These are phyloP conservation scores for Colletotrichum tabaci DNA, from an alignment of 2,329 filamentous ascomycete genomes.

Conservation along the genomic window DNA sequence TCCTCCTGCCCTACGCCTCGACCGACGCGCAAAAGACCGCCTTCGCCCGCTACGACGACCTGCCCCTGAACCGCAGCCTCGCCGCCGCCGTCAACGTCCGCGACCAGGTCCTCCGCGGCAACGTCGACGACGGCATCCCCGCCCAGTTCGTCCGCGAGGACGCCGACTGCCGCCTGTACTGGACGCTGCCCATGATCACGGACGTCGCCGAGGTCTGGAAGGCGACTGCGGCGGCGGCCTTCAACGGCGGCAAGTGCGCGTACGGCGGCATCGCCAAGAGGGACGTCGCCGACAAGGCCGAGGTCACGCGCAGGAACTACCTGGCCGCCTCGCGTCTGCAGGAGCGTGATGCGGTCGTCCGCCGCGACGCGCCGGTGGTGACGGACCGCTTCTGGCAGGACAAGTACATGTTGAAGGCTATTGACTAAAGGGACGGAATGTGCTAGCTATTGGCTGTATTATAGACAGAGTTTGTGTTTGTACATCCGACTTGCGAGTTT, in stretches of 20 bases:
- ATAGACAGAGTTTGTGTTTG: too few species aligned
- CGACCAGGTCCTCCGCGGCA: conserved; percentile 55
- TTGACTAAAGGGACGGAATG: neutral
- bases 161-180: conserved; percentile 66
- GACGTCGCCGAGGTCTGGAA: conserved; percentile 65
- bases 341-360: neutral
- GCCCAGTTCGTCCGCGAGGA: conserved; percentile 65
- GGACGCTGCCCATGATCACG: conserved; percentile 63
- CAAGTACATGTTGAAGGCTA: conserved; percentile 19
- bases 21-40: conserved; percentile 49
- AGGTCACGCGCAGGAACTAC: conserved; percentile 10
- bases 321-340: conserved; percentile 1
- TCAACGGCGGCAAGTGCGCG: conserved; percentile 58
- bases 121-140: conserved; percentile 58
- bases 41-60: conserved; percentile 50
- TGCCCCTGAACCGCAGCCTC: conserved; percentile 53
- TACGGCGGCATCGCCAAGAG: conserved; percentile 51
- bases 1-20: conserved; percentile 44
- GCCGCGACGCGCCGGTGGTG: neutral
- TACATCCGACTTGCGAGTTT: too few species aligned
- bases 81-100: conserved; percentile 55
- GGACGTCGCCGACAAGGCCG: neutral
- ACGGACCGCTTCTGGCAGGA: conserved; percentile 1
- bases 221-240: conserved; percentile 57
- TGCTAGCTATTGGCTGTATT: neutral